Conservation (phyloP, 306 rosid species). For the Trichosanthes truncata region DNA sequence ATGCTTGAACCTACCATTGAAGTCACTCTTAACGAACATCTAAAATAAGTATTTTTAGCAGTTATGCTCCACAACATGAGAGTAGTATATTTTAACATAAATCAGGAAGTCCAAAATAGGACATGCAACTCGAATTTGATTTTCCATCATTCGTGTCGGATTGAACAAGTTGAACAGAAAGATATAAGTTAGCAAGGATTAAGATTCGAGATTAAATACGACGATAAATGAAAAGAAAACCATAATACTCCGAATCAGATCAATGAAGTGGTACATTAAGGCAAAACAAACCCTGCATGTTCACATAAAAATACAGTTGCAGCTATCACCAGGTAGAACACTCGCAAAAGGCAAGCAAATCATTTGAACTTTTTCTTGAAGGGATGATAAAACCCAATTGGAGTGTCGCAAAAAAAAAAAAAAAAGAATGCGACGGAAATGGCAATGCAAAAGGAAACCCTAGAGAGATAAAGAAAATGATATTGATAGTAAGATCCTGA, state of each 20-base stretch:
- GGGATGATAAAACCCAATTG: not conserved
- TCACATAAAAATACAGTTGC: not conserved
- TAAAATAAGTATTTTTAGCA: not conserved
- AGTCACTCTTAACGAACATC: not conserved
- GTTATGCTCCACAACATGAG: not conserved
- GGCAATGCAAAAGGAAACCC: not conserved
- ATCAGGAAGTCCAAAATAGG: not conserved
- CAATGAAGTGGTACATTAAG: not conserved
- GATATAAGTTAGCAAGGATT: no score
- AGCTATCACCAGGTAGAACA: not conserved
- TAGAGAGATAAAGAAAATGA: not conserved
- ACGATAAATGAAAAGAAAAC: not conserved
- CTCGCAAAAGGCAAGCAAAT: not conserved
- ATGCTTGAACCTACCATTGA: not conserved
- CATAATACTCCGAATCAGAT: not conserved
- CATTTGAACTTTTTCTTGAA: no score
- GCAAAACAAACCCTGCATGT: not conserved
- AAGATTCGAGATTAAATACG: not conserved
- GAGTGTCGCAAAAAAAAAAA: no score
- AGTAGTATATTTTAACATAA: not conserved
- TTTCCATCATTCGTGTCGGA: not conserved
- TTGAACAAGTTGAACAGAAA: no score
- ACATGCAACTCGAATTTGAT: not conserved
- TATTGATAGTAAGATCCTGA: not conserved
- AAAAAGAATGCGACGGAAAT: not conserved